phyloP scores from a whole-genome alignment of 208 protist genomes.

The Leishmania major region DNA sequence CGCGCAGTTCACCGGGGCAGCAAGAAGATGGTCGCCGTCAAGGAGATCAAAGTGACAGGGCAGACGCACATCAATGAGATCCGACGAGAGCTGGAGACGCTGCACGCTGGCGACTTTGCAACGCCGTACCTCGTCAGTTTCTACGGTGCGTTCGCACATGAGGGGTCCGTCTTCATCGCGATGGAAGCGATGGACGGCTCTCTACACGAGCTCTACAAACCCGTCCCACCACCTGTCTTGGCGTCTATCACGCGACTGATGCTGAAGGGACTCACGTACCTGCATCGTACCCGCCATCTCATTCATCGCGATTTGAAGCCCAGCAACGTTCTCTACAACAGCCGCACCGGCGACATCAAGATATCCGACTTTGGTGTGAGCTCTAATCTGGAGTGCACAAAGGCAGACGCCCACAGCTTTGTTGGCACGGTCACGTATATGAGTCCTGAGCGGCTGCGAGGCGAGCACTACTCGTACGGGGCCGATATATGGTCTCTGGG shows the following conservation, averaged over 20 bases:
- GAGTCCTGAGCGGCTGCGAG: slow-evolving; percentile 92
- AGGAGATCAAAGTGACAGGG: slow-evolving; percentile 89
- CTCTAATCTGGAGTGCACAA: slow-evolving; percentile 86
- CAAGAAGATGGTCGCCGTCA: slow-evolving; percentile 67
- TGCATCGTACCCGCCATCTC: slow-evolving; percentile 87
- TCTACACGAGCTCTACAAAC: slow-evolving; percentile 64
- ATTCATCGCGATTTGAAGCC: slow-evolving; percentile 98
- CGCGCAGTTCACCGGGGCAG: slow-evolving; percentile 64
- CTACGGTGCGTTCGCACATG: slow-evolving; percentile 87
- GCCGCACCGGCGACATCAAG: slow-evolving; percentile 72
- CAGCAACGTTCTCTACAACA: slow-evolving; percentile 97
- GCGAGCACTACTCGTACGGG: slow-evolving; percentile 88
- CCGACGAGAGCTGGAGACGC: slow-evolving; percentile 80
- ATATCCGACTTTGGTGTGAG: slow-evolving; percentile 96
- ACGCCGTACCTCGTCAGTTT: slow-evolving; percentile 78
- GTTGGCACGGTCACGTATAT: slow-evolving; percentile 95
- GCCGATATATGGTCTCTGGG: slow-evolving; percentile 95
- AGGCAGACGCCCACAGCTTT: slow-evolving; percentile 84
- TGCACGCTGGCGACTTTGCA: slow-evolving; percentile 54
- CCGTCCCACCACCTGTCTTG: slow-evolving; percentile 58
- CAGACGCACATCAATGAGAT: slow-evolving; percentile 80
- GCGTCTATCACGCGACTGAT: slow-evolving; percentile 78
- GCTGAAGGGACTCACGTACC: slow-evolving; percentile 83
- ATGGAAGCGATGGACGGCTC: slow-evolving; percentile 93
- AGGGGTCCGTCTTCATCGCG: slow-evolving; percentile 91